Percentiles rank a stretch among this genome's conserved stretches.
phyloP scores from a whole-genome alignment of 2,329 filamentous ascomycete genomes.

The Madurella mycetomatis region DNA sequence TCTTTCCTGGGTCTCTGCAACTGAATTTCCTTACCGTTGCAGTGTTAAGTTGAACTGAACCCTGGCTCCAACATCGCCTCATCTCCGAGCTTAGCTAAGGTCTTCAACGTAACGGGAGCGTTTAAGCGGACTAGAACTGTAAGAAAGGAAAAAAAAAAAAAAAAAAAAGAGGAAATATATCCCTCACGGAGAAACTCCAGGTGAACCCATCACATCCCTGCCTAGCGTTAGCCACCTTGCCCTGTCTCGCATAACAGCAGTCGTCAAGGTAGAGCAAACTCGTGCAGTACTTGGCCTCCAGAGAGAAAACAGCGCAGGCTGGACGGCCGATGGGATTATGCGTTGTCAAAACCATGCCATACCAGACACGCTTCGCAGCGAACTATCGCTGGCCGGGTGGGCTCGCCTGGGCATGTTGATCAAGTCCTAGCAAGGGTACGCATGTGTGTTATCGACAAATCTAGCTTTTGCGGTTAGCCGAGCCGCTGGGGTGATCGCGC shows the following conservation, averaged over 20 bases:
- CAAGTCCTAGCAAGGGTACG: too few species aligned
- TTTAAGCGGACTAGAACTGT: not conserved
- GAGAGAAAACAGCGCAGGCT: not conserved
- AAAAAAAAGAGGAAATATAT: not conserved
- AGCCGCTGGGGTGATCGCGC: too few species aligned
- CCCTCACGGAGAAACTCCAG: not conserved
- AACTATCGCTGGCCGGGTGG: not conserved
- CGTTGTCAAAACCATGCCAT: not conserved
- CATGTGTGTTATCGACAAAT: too few species aligned
- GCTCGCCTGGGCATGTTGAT: not conserved
- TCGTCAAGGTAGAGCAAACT: not conserved
- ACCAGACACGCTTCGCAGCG: not conserved
- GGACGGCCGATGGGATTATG: not conserved
- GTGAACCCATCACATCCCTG: not conserved
- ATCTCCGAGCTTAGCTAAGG: too few species aligned
- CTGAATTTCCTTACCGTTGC: not conserved
- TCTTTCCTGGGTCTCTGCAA: not conserved
- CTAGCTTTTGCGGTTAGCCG: too few species aligned
- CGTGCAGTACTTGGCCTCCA: not conserved
- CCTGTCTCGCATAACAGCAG: not conserved
- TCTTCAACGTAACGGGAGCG: too few species aligned
- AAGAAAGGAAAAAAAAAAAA: too few species aligned
- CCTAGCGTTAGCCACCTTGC: not conserved
- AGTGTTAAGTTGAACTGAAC: not conserved
- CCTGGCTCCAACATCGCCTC: not conserved